phyloP scores from a whole-genome alignment of 164 flowering plant species.

The Macadamia tetraphylla region DNA sequence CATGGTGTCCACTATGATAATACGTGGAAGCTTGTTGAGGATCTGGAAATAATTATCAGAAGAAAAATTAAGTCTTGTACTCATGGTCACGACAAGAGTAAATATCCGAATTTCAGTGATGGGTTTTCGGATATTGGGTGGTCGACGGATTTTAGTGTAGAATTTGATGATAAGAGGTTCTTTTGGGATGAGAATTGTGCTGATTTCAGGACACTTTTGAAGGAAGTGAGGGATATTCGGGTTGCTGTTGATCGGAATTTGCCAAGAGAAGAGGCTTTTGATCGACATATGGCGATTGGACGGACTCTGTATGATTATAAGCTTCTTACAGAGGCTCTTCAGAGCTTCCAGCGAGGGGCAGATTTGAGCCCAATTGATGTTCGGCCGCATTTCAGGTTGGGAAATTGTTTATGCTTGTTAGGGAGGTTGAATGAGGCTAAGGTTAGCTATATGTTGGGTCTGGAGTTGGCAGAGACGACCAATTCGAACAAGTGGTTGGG shows the following conservation, averaged over 20 bases:
- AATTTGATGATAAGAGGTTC: constrained; percentile 57
- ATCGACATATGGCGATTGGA: constrained; percentile 97
- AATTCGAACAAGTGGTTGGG: constrained; percentile 87
- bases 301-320: constrained; percentile 82
- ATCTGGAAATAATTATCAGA: constrained; percentile 81
- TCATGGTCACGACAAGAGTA: constrained; percentile 65
- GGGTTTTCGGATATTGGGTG: constrained; percentile 87
- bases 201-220: constrained; percentile 61
- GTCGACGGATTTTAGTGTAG: constrained; percentile 86
- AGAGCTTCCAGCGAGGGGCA: constrained; percentile 89
- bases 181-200: constrained; percentile 78
- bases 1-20: constrained; percentile 90
- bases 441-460: constrained; percentile 66
- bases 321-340: constrained; percentile 73
- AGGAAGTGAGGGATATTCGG: constrained; percentile 74
- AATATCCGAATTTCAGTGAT: constrained; percentile 64
- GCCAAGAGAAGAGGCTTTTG: constrained; percentile 86
- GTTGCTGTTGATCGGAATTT: constrained; percentile 68
- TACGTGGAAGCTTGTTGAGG: constrained; percentile 94
- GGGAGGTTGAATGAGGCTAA: constrained; percentile 65
- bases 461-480: constrained; percentile 82
- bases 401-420: constrained; percentile 67
- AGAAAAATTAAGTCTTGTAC: constrained; percentile 44
- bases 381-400: constrained; percentile 84
- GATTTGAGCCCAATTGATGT: constrained; percentile 83